Evolutionary conservation across 176 grass and related monocot genomes (phyloP).

Genomic region (Triticum aestivum): DNA sequence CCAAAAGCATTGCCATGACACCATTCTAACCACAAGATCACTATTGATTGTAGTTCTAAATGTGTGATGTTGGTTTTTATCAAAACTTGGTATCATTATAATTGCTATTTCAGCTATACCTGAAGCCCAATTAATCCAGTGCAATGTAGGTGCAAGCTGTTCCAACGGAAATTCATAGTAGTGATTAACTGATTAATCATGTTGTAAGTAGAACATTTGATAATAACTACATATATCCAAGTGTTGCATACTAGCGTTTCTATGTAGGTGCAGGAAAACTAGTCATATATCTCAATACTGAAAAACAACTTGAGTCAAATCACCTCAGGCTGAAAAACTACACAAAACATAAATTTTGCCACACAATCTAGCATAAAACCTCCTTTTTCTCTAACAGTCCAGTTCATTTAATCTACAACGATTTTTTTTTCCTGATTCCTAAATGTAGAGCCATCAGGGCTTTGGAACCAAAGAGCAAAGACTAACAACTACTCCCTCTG

Average conservation of each 20-base stretch:
- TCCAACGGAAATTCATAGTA: neutral
- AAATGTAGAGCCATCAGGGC: neutral
- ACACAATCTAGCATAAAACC: neutral
- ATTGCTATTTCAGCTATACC: neutral
- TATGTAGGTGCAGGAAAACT: neutral
- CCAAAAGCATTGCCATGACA: neutral
- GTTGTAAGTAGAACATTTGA: neutral
- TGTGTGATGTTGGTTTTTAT: neutral
- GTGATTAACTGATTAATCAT: slow-evolving; percentile 14
- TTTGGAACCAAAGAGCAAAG: neutral
- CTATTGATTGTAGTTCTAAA: neutral
- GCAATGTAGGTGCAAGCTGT: neutral
- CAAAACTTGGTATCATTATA: neutral
- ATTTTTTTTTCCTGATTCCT: neutral
- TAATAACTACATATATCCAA: neutral
- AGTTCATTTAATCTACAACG: neutral
- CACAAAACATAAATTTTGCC: neutral
- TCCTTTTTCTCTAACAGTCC: neutral
- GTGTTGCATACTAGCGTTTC: slow-evolving; percentile 9
- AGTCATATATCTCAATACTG: slow-evolving; percentile 2
- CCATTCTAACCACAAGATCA: neutral
- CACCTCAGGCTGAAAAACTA: neutral
- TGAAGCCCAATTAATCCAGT: neutral
- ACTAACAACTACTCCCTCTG: neutral
- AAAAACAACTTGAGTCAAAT: neutral